Conservation (phyloP, 345 rosid species). For the Camelina laxa region DNA sequence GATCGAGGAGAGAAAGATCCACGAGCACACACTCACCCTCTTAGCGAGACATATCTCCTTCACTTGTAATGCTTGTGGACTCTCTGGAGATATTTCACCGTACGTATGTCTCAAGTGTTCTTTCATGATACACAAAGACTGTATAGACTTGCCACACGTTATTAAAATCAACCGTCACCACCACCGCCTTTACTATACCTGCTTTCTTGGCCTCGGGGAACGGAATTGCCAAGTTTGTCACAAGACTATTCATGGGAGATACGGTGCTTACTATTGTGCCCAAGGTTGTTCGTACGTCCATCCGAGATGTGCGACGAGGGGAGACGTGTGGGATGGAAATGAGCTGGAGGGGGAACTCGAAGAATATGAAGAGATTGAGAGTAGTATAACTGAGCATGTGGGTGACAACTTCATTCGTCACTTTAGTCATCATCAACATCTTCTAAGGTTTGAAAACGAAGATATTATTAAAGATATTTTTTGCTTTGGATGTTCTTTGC, state of each 20-base stretch:
- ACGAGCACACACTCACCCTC: conserved; percentile 19
- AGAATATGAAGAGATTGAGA: neutral
- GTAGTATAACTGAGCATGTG: no score
- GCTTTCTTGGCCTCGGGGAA: neutral
- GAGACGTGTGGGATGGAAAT: neutral
- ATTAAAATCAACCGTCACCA: neutral
- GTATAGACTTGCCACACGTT: neutral
- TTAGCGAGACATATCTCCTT: neutral
- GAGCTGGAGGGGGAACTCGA: neutral
- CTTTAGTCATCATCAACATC: neutral
- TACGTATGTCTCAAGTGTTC: conserved; percentile 19
- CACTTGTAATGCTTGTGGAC: conserved; percentile 30
- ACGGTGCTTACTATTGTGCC: neutral
- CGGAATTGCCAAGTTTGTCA: neutral
- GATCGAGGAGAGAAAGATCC: neutral
- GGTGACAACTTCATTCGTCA: no score
- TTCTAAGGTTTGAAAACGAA: neutral
- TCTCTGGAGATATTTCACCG: neutral
- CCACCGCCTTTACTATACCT: neutral
- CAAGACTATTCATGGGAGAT: neutral
- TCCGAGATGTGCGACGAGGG: neutral
- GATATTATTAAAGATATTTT: neutral
- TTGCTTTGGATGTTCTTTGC: conserved; percentile 9
- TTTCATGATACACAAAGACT: conserved; percentile 15
- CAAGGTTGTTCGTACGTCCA: neutral